Base-by-base conservation (phyloP, 371 early-diverging fungal genomes). In the Actinomortierella ambigua region DNA sequence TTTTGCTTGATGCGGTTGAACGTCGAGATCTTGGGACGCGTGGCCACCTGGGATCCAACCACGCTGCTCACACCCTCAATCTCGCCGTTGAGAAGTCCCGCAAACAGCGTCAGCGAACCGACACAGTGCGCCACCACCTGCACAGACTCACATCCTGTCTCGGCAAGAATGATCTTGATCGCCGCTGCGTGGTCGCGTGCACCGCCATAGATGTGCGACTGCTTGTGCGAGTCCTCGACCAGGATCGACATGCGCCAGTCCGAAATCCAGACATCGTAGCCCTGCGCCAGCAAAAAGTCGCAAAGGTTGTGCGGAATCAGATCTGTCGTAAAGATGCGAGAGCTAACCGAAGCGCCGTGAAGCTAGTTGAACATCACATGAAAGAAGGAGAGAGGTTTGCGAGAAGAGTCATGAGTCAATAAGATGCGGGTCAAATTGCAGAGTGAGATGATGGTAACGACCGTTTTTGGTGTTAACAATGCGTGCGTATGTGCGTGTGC, bases 101-200 rank as follows among this genome's bases (percentile, higher is more conserved):
- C 77, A 67, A 78, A 79, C 9, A 77, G 52, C 4, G 75, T 61
- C 20, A 77, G 48, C 0, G 77, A 68, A 34, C 79, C 79, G 9
- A 77, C 63, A 53, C 79, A 79, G 39, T 79, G 79, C 26, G 77
- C 69, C 20, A 79, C 29, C 4, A 79, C 69, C 29, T 65, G 77
- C 46, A 79, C 58, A 22, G 69, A 77, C 44, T 77, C 65, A 41
- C 61, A 63, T 0, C 69, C 65, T 15, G 77, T 77, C 44, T 65
- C 58, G 2, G 48, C 54, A 28, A 62, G 57, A 42, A 79, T 58
- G 50, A 77, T 69, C 48, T 68, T 63, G 55, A 79, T 61, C 3
- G 68, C 77, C 13, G 75, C 77, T 13, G 65, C 73, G 39, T 68
- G 65, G 46, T 79, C 79, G 48, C 24, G 59, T 0, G 60, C 63